Evolutionary conservation across 2,329 filamentous ascomycete genomes (phyloP), one percentile per base, ranked within the genome.

Genomic region (Hypocreales sp.): DNA sequence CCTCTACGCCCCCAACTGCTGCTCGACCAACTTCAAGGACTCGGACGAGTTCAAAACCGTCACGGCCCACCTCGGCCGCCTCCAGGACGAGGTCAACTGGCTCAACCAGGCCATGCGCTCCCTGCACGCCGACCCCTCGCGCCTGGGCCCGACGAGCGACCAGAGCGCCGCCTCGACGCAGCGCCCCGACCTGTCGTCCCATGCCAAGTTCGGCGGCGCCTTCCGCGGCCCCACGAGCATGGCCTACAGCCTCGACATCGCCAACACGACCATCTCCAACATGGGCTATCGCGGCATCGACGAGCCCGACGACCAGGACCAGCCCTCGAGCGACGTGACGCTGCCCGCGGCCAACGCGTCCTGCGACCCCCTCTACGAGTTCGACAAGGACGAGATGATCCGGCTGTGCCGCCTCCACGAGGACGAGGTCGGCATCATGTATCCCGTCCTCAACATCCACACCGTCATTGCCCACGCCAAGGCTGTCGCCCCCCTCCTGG

Each of bases 391-490:
- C 20, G 84, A 94, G 44, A 81, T 90, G 41, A 50, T 87, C 13
- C 71, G 82, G 2, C 55, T 94, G 10, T 82, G 81, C 37, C 64
- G 70, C 10, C 60, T 92, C 0, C 87, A 90, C 44, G 80, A 92
- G 38, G 84, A 94, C 41, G 86, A 94, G 47, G 76, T 92, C 41
- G 82, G 82, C 23, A 69, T 87, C 41, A 92, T 93, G 82, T 93
- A 92, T 47, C 87, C 87, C 0, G 69, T 93, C 4, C 51, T 92
- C 25, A 69, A 81, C 38, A 78, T 92, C 20, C 69, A 79, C 22
- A 64, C 64, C 22, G 58, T 92, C 21, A 72, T 80, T 20, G 58
- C 61, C 5, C 79, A 92, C 46, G 74, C 76, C 6, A 73, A 68
- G 35, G 63, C 65, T 32, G 56, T 93, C 1, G 76, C 75, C 30